A percentile compares a stretch with the other conserved stretches of the same genome.
Conservation (phyloP, 2,329 filamentous ascomycete species). For the Trichoderma atroviride region DNA sequence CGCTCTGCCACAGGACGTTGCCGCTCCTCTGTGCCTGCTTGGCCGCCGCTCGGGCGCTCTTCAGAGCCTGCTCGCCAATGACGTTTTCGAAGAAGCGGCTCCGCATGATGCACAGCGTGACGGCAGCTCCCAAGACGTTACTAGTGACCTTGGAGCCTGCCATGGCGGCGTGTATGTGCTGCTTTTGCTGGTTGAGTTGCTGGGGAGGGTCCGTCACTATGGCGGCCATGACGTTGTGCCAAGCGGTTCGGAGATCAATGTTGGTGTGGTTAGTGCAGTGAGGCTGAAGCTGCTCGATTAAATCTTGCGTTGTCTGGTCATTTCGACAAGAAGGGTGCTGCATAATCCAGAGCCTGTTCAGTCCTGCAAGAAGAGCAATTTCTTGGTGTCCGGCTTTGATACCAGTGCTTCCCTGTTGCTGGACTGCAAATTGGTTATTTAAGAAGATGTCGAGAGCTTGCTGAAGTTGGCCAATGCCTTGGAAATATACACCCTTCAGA, state of each 20-base stretch:
- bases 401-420: constrained; percentile 41
- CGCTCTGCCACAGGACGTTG: constrained; percentile 76
- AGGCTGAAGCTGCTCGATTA: constrained; percentile 68
- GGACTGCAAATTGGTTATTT: constrained; percentile 56
- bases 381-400: constrained; percentile 61
- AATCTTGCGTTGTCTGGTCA: constrained; percentile 58
- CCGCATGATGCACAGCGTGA: constrained; percentile 84
- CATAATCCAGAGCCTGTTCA: constrained; percentile 74
- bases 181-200: constrained; percentile 76
- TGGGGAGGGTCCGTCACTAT: constrained; percentile 63
- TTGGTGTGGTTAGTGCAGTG: constrained; percentile 71
- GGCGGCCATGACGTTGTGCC: constrained; percentile 73
- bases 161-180: constrained; percentile 73
- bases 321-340: constrained; percentile 62
- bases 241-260: constrained; percentile 75
- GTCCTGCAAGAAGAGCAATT: constrained; percentile 64
- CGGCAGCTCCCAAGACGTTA: constrained; percentile 80
- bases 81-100: constrained; percentile 79
- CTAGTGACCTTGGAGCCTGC: constrained; percentile 67
- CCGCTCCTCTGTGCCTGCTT: constrained; percentile 70
- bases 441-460: constrained; percentile 69
- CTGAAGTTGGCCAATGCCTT: constrained; percentile 74
- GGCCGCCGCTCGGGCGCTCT: constrained; percentile 71
- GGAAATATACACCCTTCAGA: constrained; percentile 72
- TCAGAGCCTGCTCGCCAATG: constrained; percentile 77